Evolutionary conservation across 2,329 filamentous ascomycete genomes (phyloP), one percentile per base, ranked within the genome.

Genomic region (Plenodomus biglobosus): DNA sequence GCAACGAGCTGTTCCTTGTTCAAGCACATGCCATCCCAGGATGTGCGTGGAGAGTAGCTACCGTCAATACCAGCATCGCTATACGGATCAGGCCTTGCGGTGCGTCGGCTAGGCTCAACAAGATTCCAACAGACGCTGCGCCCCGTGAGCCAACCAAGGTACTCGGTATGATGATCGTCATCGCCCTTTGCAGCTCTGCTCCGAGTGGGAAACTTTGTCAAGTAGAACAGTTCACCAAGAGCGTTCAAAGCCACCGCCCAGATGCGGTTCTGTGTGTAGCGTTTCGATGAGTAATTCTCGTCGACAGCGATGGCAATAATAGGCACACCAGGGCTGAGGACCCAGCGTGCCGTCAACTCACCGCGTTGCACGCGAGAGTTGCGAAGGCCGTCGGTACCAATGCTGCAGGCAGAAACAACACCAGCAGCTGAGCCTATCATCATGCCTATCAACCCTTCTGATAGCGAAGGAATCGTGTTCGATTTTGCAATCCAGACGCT

Each of bases 181-280:
- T 73, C 69, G 30, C 71, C 70, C 46, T 79, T 78, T 24, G 77
- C 75, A 3, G 76, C 59, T 7, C 81, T 76, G 17, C 80, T 75
- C 30, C 79, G 78, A 20, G 71, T 78, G 0, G 90, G 90, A 6
- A 86, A 78, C 40, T 89, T 85, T 1, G 82, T 87, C 1, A 97
- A 77, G 59, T 92, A 96, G 70, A 87, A 97, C 0, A 96, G 77
- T 69, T 99, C 94, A 1, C 94, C 94, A 8, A 99, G 77, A 0
- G 94, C 92, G 68, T 99, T 99, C 43, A 99, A 74, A n/a, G 85
- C 89, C 36, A 92, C 86, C n/a, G 89, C 90, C 90, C 91, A 97
- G 11, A 94, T 82, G 21, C 92, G 85, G 11, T 83, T 82, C 41
- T 85, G 77, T 3, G 81, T 76, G 65, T 86, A 85, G 22, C 92